Base-by-base conservation (phyloP, 495 filamentous ascomycete species). In the Daldinia childiae region DNA sequence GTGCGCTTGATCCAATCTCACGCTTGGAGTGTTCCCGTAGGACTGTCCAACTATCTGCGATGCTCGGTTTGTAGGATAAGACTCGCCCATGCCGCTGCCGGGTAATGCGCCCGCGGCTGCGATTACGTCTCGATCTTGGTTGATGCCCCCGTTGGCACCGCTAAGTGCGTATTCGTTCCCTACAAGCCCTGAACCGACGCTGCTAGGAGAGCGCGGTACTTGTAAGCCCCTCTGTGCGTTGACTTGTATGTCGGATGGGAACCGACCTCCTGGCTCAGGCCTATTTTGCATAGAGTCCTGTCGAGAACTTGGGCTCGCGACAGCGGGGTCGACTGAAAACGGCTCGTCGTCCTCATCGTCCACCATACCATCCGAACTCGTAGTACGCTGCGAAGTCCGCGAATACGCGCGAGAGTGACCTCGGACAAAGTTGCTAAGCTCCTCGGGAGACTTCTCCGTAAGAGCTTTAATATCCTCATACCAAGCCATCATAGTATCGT, bases 401-500 rank as follows among this genome's bases (percentile, higher is more conserved):
- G 92, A 95, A 43, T 91, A 77, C 72, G 89, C 93, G 34, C 93
- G 88, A 19, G 89, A 87, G 73, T 95, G 93, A 51, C 87, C 86
- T 24, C 91, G 87, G 61, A 98, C 92, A 73, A 94, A 98, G 17
- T 91, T 93, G 74, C 90, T 91, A 2, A 94, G 89, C 62, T 96
- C 94, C 74, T 96, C 91, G 27, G 94, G 93, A n/a, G 90, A 93
- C 75, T 90, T 92, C 78, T 93, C 93, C 14, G 90, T 97, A 58
- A 98, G 83, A 39, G 84, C 87, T 73, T 93, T 93, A 69, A 99
- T 96, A 75, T 97, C 95, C 48, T 93, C 89, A 77, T 93, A 97
- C 95, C 95, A 97, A 27, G 92, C 91, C 83, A 97, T 89, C 96
- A 99, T 98, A 8, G 93, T 97, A 66, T 97, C 96, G 79, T 97